Evolutionary conservation across 2,329 filamentous ascomycete species (phyloP).

Genomic region (Mollisiaceae sp.): DNA sequence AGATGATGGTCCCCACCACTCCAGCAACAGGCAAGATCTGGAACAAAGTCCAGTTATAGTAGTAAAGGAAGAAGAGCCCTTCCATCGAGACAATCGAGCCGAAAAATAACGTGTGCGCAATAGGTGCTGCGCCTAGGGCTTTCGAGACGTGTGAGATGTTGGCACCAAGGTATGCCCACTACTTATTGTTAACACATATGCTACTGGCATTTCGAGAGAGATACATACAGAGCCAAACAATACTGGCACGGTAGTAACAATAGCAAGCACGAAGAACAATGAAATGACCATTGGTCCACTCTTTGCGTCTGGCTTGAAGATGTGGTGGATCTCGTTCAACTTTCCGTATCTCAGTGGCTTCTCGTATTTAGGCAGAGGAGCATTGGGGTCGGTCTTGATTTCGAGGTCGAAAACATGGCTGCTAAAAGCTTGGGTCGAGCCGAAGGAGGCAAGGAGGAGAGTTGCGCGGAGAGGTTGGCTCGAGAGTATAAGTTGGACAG

Average conservation of each 20-base stretch:
- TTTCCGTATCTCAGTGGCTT: conserved; percentile 82
- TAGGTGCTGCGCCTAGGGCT: conserved; percentile 75
- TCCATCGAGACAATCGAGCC: conserved; percentile 88
- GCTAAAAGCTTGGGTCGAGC: conserved; percentile 70
- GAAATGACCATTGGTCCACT: conserved; percentile 84
- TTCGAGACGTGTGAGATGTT: conserved; percentile 80
- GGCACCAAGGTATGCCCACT: conserved; percentile 84
- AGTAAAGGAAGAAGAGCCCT: conserved; percentile 93
- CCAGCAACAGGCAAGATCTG: conserved; percentile 78
- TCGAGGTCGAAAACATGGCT: conserved; percentile 75
- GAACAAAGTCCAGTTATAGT: conserved; percentile 90
- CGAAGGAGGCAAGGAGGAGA: conserved; percentile 86
- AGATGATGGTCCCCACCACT: conserved; percentile 71
- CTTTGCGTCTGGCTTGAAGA: conserved; percentile 79
- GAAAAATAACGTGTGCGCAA: conserved; percentile 85
- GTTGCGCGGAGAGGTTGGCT: conserved; percentile 75
- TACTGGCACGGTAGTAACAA: conserved; percentile 74
- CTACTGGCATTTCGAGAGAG: neutral
- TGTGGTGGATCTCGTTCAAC: conserved; percentile 85
- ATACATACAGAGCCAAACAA: conserved; percentile 71
- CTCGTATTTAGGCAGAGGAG: conserved; percentile 64
- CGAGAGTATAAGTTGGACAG: conserved; percentile 76
- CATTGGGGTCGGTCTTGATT: conserved; percentile 66
- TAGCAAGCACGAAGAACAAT: conserved; percentile 74
- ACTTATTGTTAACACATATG: conserved; percentile 32